Base-by-base conservation (phyloP, 2,329 filamentous ascomycete species). In the Incumbomyces lentus region DNA sequence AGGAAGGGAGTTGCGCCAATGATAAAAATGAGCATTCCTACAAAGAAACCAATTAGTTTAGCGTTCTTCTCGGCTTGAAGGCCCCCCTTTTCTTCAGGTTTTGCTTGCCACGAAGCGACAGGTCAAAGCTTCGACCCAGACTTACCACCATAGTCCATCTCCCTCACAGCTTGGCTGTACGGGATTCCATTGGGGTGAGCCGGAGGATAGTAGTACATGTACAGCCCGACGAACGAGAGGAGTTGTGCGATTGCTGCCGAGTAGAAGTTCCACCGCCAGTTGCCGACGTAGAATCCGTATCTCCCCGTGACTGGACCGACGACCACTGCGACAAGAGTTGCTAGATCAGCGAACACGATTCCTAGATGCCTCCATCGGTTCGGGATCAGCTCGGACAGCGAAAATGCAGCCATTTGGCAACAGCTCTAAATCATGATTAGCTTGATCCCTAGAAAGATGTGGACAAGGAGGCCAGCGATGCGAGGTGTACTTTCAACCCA, bases 341-440 rank as follows among this genome's bases (percentile, higher is more conserved):
- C 62, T 17, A 63, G 52, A 52, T 69, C 67, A 3, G 68, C 68
- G 37, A 72, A 58, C 2, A 67, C 64, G 46, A 71, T 64, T 31
- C 62, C 65, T 26, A 65, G 67, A 52, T 71, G 67, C 44, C 69
- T 57, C 67, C 68, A 72, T 54, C 72, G 72, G 57, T 72, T 72
- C 1, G 69, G 69, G 1, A 73, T 61, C 17, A 73, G 62, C 35
- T 52, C 48, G 13, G 50, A 40, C 11, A 6, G 66, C 68, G 54
- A 71, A 70, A 34, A 26, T 8, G 67, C 68, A 13, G 66, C 69
- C 44, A 68, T 59, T 56, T 71, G 67, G 32, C 64, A 67, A 14
- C 31, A 22, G 6, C 16, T 14, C 29, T 37, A n/a, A 34, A 14
- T 11, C n/a, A 26, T 13, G 29, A n/a, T 32, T 17, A 29, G 13